Conservation (phyloP, 805 yeast species). For the Candida stauntonica region DNA sequence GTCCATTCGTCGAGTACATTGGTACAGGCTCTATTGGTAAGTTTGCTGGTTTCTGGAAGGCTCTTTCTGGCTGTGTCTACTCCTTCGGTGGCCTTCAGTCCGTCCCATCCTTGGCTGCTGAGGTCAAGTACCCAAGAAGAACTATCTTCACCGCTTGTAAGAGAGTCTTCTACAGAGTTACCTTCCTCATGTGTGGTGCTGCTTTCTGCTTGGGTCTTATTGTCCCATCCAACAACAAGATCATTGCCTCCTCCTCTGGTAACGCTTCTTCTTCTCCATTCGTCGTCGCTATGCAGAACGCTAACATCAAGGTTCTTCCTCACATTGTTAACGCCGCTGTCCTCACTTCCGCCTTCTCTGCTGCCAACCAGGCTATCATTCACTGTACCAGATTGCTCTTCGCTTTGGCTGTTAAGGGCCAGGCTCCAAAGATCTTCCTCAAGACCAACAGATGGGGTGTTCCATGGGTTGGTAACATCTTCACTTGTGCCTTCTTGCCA, state of each 20-base stretch:
- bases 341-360: constrained; percentile 37
- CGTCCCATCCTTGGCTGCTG: constrained; percentile 50
- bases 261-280: constrained; percentile 35
- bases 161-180: constrained; percentile 30
- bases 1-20: constrained; percentile 30
- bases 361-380: constrained; percentile 31
- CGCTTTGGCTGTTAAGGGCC: constrained; percentile 35
- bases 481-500: constrained; percentile 31
- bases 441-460: constrained; percentile 32
- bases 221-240: constrained; percentile 30
- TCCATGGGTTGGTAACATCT: constrained; percentile 31
- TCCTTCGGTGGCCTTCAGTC: constrained; percentile 57
- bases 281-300: constrained; percentile 44
- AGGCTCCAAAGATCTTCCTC: constrained; percentile 35
- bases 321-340: constrained; percentile 37
- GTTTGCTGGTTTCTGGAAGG: constrained; percentile 58
- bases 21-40: constrained; percentile 42
- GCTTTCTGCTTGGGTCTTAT: constrained; percentile 33
- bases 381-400: constrained; percentile 32
- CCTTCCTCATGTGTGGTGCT: constrained; percentile 29
- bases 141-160: constrained; percentile 57
- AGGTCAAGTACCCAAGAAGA: constrained; percentile 51
- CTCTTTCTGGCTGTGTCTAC: constrained; percentile 55
- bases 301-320: constrained; percentile 36
- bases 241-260: constrained; percentile 30